Conservation (phyloP, 192 early-diverging fungal species). For the Piromyces finnis region DNA sequence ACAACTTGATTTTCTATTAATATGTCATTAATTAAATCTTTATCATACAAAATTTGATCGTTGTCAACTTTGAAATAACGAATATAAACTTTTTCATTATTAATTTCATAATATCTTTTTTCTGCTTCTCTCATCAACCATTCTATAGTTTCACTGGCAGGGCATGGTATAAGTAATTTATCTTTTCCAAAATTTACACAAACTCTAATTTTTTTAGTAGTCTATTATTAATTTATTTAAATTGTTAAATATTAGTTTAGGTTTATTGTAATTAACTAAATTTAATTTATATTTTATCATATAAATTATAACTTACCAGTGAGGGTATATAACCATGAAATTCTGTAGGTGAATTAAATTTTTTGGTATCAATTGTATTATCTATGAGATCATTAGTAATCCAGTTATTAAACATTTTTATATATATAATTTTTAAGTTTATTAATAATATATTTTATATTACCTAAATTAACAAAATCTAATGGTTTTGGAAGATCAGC, state of each 20-base stretch:
- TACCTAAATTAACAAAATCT: not conserved
- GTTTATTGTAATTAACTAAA: no score
- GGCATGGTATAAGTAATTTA: not conserved
- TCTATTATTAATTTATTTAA: not conserved
- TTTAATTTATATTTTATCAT: no score
- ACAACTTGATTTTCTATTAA: not conserved
- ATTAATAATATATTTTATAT: not conserved
- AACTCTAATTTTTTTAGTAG: not conserved
- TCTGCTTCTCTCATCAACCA: not conserved
- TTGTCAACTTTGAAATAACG: not conserved
- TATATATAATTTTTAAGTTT: no score
- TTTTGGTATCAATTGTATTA: not conserved
- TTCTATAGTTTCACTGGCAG: not conserved
- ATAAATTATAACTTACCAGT: not conserved
- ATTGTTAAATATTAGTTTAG: no score
- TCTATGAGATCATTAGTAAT: not conserved
- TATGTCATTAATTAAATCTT: not conserved
- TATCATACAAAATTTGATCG: not conserved
- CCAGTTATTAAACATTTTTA: no score
- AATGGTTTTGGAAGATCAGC: not conserved
- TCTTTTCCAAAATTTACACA: not conserved
- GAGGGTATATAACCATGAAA: not conserved
- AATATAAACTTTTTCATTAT: not conserved
- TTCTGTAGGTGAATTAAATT: not conserved
- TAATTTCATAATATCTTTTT: not conserved